Base-by-base conservation (phyloP, 768 basidiomycete genomes). In the Boletales sp. region DNA sequence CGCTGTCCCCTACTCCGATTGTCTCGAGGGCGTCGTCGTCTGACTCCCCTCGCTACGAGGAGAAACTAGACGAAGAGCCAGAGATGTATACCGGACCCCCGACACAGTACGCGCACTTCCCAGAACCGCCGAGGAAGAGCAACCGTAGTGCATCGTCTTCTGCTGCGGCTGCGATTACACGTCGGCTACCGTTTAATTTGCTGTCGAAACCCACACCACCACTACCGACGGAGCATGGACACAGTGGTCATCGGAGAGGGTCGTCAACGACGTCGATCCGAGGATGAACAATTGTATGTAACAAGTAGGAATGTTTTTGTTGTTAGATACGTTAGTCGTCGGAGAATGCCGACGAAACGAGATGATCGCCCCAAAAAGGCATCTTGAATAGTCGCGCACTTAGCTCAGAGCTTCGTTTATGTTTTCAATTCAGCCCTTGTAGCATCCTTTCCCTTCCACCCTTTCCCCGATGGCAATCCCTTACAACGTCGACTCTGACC, bases 171-270 rank as follows among this genome's bases (percentile, higher is more conserved):
- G 77, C 56, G 8, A 65, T 56, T 54, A 62, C 73, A 49, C 81
- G 86, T 32, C 79, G 87, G 57, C 75, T 87, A 61, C 80, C 80
- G 3, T 86, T 89, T 65, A 79, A 86, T 64, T 66, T 89, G 30
- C 70, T 89, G 54, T 77, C 83, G 48, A 87, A 83, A 70, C 65
- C 63, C 12, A 58, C 71, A 9, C 75, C 74, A 38, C 59, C 69
- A 47, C 55, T 57, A 54, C 56, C 56, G 52, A 57, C 60, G 21
- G 66, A 67, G 41, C 59, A 57, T 15, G 55, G 55, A 8, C 58
- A 59, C n/a, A 53, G 32, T 12, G 63, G 64, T 14, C 77, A 77
- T 56, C 67, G 73, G 48, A 70, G 76, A 50, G 78, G 74, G 10
- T 69, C 75, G 21, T 78, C 76, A 10, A 66, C 60, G n/a, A 58